phyloP scores from a whole-genome alignment of 2,329 filamentous ascomycete species.

The Aspergillus sp. region DNA sequence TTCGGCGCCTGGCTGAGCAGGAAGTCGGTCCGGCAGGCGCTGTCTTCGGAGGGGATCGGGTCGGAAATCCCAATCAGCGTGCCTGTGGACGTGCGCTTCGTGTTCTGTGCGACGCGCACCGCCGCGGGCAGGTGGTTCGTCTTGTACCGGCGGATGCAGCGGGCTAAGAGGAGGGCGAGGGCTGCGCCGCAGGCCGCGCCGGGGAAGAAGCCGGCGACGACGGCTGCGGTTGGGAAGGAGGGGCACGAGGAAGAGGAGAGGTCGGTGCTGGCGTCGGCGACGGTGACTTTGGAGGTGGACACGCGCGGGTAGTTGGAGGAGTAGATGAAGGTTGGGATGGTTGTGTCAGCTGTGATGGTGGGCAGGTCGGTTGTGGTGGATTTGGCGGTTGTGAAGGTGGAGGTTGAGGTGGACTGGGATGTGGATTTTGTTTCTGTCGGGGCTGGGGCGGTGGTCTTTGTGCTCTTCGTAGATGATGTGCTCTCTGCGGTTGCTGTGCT shows the following conservation, averaged over 20 bases:
- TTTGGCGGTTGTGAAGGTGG: not conserved
- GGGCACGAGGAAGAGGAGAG: slow-evolving; percentile 25
- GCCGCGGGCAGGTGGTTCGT: slow-evolving; percentile 16
- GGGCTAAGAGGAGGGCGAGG: slow-evolving; percentile 52
- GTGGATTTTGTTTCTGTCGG: not conserved
- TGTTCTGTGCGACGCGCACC: slow-evolving; percentile 26
- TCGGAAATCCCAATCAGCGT: slow-evolving; percentile 40
- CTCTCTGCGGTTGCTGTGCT: slow-evolving; percentile 15
- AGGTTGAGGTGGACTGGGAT: not conserved
- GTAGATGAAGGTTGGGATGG: slow-evolving; percentile 10
- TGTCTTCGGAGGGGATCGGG: slow-evolving; percentile 44
- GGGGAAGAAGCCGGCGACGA: slow-evolving; percentile 48
- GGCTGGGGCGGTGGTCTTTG: slow-evolving; percentile 16
- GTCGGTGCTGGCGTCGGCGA: slow-evolving; percentile 15
- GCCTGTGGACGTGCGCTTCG: slow-evolving; percentile 32
- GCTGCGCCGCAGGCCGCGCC: slow-evolving; percentile 48
- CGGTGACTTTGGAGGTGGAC: not conserved
- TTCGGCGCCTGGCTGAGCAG: slow-evolving; percentile 31
- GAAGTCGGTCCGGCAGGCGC: slow-evolving; percentile 45
- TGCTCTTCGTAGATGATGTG: slow-evolving; percentile 9
- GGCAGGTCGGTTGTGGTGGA: slow-evolving; percentile 1
- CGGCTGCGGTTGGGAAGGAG: slow-evolving; percentile 40
- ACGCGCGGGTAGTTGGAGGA: not conserved
- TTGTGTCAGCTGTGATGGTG: not conserved
- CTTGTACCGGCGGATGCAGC: slow-evolving; percentile 34